phyloP scores from a whole-genome alignment of 164 flowering plant species.

The Vitis rotundifolia region DNA sequence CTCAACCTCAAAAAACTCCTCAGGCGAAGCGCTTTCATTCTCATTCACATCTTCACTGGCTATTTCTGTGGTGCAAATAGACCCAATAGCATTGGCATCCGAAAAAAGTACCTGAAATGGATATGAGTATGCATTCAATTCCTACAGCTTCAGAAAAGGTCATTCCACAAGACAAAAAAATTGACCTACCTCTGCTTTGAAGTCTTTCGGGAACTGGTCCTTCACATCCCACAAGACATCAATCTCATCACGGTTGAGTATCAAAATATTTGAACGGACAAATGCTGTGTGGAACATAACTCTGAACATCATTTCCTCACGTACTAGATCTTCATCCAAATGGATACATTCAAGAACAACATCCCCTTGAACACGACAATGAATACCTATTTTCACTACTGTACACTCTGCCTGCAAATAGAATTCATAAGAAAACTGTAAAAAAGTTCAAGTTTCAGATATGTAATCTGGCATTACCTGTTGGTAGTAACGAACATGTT shows the following conservation, averaged over 20 bases:
- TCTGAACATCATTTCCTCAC: conserved; percentile 84
- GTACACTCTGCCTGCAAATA: conserved; percentile 62
- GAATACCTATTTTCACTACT: conserved; percentile 69
- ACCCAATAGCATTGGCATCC: conserved; percentile 60
- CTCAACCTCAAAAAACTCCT: conserved; percentile 95
- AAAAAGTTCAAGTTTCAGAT: conserved; percentile 10
- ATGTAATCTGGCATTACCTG: conserved; percentile 46
- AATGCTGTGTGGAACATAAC: conserved; percentile 86
- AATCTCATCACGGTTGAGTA: conserved; percentile 72
- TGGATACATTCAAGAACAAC: conserved; percentile 90
- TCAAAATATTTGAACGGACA: conserved; percentile 62
- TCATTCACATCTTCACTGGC: conserved; percentile 56
- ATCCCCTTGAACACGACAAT: conserved; percentile 86
- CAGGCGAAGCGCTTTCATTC: conserved; percentile 57
- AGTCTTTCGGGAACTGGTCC: conserved; percentile 74
- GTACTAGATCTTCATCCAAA: conserved; percentile 61
- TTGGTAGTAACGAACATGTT: conserved; percentile 41
- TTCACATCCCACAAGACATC: conserved; percentile 84
- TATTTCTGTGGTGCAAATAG: conserved; percentile 45
- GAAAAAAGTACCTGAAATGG: conserved; percentile 79
- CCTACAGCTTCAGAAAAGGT: conserved; percentile 29
- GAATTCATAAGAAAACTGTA: conserved; percentile 14
- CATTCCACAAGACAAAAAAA: conserved; percentile 13
- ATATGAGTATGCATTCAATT: conserved; percentile 45
- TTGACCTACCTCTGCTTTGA: conserved; percentile 80